Percentiles rank a stretch among this genome's conserved stretches.
phyloP scores from a whole-genome alignment of 176 grass and related monocot species.

The Leersia perrieri region DNA sequence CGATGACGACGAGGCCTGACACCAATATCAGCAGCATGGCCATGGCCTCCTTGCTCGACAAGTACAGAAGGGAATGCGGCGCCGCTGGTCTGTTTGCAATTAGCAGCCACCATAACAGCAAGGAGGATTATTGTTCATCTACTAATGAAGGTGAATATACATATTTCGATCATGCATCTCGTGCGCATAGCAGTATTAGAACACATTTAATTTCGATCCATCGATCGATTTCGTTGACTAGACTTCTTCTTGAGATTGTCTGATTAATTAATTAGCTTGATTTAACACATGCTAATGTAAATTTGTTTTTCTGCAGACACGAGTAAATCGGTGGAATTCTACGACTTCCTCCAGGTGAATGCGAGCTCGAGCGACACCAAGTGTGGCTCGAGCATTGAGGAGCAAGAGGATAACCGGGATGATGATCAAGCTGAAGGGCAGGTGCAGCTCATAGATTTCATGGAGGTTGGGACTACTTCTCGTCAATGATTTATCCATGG shows the following conservation, averaged over 20 bases:
- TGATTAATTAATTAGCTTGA: too few species aligned
- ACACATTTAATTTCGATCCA: background rate
- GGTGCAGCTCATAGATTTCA: slow-evolving; percentile 80
- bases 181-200: background rate
- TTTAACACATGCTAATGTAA: background rate
- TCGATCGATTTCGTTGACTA: background rate
- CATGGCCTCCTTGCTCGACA: slow-evolving; percentile 53
- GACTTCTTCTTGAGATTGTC: background rate
- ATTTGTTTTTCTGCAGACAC: slow-evolving; percentile 42
- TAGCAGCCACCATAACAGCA: slow-evolving; percentile 39
- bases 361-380: slow-evolving; percentile 75
- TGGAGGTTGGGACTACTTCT: slow-evolving; percentile 74
- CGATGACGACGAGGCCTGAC: slow-evolving; percentile 10
- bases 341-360: slow-evolving; percentile 94
- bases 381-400: slow-evolving; percentile 70
- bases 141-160: slow-evolving; percentile 55
- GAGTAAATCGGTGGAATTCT: slow-evolving; percentile 65
- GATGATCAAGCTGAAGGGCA: slow-evolving; percentile 42
- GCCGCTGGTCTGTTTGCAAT: slow-evolving; percentile 32
- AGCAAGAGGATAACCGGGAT: slow-evolving; percentile 63
- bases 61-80: slow-evolving; percentile 51
- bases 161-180: background rate
- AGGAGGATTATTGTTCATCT: slow-evolving; percentile 41
- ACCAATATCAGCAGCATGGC: slow-evolving; percentile 26
- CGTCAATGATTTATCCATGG: slow-evolving; percentile 46